These are phyloP conservation scores for Drechslerella dactyloides DNA, from an alignment of 2,329 filamentous ascomycete genomes.

Conservation along the genomic window DNA sequence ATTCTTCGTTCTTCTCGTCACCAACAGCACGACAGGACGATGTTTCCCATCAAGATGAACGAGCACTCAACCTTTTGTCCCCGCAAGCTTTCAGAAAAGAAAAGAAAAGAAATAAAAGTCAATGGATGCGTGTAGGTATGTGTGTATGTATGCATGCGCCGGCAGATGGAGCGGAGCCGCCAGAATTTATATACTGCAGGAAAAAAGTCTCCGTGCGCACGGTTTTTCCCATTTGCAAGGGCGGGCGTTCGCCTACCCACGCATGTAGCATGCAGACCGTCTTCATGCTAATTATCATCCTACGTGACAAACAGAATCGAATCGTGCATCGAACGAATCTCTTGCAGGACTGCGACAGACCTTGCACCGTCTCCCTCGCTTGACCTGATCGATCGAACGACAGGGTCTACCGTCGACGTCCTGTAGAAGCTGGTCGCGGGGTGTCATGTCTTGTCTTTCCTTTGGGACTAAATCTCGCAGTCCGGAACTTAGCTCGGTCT, in stretches of 20 bases:
- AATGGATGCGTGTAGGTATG: conserved; percentile 9
- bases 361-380: not conserved
- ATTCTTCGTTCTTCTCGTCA: not conserved
- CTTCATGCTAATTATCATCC: too few relatives aligned
- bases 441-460: not conserved
- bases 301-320: too few relatives aligned
- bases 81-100: conserved; percentile 13
- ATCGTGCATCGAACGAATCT: too few relatives aligned
- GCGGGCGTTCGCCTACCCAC: too few relatives aligned
- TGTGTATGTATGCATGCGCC: too few relatives aligned
- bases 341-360: too few relatives aligned
- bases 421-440: too few relatives aligned
- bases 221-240: too few relatives aligned
- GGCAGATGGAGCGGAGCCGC: not conserved
- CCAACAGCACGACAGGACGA: not conserved
- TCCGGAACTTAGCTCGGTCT: conserved; percentile 25
- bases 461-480: conserved; percentile 28
- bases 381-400: too few relatives aligned
- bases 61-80: too few relatives aligned
- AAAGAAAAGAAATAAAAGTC: conserved; percentile 12
- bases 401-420: not conserved
- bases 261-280: too few relatives aligned
- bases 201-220: not conserved
- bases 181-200: conserved; percentile 23
- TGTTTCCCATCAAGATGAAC: too few relatives aligned